Base-by-base conservation (phyloP, 306 rosid species). In the Glycine soja region DNA sequence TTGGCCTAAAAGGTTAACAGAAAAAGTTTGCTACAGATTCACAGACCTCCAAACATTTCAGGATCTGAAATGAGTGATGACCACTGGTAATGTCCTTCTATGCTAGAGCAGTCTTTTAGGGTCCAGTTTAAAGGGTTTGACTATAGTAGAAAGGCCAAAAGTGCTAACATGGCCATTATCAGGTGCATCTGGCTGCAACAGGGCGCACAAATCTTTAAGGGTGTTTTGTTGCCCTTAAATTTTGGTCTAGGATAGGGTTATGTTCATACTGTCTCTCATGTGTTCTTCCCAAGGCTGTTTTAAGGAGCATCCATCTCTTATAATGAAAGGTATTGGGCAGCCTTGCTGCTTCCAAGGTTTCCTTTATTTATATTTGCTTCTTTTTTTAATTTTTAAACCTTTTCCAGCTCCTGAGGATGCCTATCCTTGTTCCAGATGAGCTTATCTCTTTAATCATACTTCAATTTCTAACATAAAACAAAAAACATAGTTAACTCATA, bases 231-330 rank as follows among this genome's bases (percentile, higher is more conserved):
- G 30, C 53, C 70, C 46, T 75, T 13, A 46, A 76, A 32, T 61
- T 40, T 38, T 36, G 48, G n/a, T 48, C 18, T 2, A 61, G 78
- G 8, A 62, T 56, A 62, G 45, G 46, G 16, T 62, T 12, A 34
- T 62, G 45, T 12, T 32, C 68, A 11, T 62, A 62, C 40, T 5
- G 9, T 57, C 45, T 61, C 4, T 1, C 43, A 1, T 7, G 19
- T 19, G 58, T 19, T 67, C 76, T 54, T 42, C 48, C 76, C 58
- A 50, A 40, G 82, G 68, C 16, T 54, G 45, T 54, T 77, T 51
- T 7, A 54, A 62, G 68, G 40, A 32, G 16, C 43, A 62, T 54
- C 58, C 38, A 78, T 24, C 76, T 67, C 56, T 43, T 52, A 68
- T 46, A 19, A 53, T 56, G 47, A 68, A 78, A 78, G 46, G 40